Base-by-base conservation (phyloP, 441 rosid genomes). In the Oxalis stricta region DNA sequence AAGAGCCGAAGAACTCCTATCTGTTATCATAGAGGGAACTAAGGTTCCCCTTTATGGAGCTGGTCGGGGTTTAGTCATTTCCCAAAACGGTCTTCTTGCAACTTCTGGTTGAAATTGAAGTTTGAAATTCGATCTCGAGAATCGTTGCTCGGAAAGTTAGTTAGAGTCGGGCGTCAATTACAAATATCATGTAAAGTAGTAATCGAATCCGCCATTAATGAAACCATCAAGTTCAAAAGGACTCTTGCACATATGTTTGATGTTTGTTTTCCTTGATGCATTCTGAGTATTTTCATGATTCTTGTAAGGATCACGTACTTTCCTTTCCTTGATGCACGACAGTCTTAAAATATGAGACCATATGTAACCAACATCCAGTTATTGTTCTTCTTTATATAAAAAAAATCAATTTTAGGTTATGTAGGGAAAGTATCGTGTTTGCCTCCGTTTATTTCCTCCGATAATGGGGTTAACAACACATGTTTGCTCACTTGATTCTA, bases 41-140 rank as follows among this genome's bases (percentile, higher is more conserved):
- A 83, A 77, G 69, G 87, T 91, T 54, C 96, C 96, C 12, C 50
- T 91, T 10, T 91, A 86, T 29, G 99, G 96, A 44, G 99, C 95
- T 0, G 96, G 94, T 58, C 81, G 88, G 20, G 41, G 60, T 53
- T 53, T 86, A 2, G 68, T 56, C 10, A 28, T 26, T 39, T 55
- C 85, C 0, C 76, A 60, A 51, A 70, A 53, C 17, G 81, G 77
- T 0, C 68, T 69, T 12, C n/a, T n/a, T n/a, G n/a, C 64, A 41
- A 34, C 63, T 81, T 60, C 88, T 86, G n/a, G 2, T 51, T 79
- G 59, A 61, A 50, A 14, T 47, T 91, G 54, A 70, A 59, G 49
- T 74, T 86, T 26, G 95, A 71, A 57, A 60, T 91, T 32, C 66
- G 56, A 38, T 83, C 95, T 0, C 60, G 75, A 58, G 95, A 93